Percentiles rank a stretch among this genome's conserved stretches.
These are phyloP conservation scores for Diospyros lotus DNA, from an alignment of 148 eudicot genomes.

Conservation along the genomic window DNA sequence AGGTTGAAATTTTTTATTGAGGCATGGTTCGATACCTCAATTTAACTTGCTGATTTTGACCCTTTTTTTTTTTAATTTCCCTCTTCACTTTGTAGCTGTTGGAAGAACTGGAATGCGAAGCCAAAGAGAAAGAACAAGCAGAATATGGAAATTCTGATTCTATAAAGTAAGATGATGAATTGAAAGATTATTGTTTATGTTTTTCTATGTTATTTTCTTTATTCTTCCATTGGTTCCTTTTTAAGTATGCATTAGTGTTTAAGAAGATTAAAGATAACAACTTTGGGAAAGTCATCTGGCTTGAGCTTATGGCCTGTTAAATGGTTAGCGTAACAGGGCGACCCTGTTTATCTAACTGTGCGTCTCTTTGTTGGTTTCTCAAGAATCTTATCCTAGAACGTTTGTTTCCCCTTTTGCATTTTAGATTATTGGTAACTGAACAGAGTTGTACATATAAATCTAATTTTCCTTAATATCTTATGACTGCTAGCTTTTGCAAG, in stretches of 20 bases:
- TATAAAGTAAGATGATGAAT: constrained; percentile 36
- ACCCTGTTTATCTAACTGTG: background rate
- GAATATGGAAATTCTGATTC: constrained; percentile 44
- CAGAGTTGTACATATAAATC: background rate
- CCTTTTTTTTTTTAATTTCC: background rate
- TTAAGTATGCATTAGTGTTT: background rate
- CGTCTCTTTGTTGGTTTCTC: background rate
- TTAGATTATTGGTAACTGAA: background rate
- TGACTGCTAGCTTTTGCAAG: too few relatives aligned
- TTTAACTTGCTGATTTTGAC: constrained; percentile 11
- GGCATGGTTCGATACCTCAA: background rate
- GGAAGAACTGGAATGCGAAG: constrained; percentile 85
- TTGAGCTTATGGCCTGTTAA: constrained; percentile 13
- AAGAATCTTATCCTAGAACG: background rate
- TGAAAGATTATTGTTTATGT: background rate
- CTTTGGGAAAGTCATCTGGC: background rate
- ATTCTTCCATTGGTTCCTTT: background rate
- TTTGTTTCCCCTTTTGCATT: background rate
- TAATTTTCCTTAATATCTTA: background rate
- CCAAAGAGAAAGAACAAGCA: constrained; percentile 61
- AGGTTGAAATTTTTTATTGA: background rate
- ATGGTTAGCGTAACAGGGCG: constrained; percentile 7
- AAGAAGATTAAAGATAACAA: background rate
- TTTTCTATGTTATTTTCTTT: background rate
- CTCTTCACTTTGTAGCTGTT: constrained; percentile 46